Base-by-base conservation (phyloP, 2,329 filamentous ascomycete species). In the Exophiala bonariae region DNA sequence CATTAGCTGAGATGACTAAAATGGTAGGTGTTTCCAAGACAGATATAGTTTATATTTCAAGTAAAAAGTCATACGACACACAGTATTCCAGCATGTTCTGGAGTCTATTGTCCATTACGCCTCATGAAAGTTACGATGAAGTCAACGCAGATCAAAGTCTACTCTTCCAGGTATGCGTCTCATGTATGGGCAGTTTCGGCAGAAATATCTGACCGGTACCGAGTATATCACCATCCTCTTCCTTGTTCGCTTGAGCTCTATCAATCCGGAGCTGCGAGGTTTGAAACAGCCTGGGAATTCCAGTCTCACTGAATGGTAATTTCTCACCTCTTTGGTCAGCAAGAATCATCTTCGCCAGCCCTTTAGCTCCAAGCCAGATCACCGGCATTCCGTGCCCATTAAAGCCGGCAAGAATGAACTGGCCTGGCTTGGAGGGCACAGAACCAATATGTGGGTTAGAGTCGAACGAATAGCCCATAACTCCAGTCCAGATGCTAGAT, bases 301-400 rank as follows among this genome's bases (percentile, higher is more conserved):
- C 59, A 3, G 61, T 66, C 6, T 55, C 54, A 13, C 56, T 61
- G 13, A 61, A 67, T 3, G 30, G 20, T 1, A 47, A 19, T 3
- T 53, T 55, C 13, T 16, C 23, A 4, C 37, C 37, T 18, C 14
- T n/a, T 3, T 5, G 19, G 2, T 47, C 66, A 47, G 60, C 56
- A n/a, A 63, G 33, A 49, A 84, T 72, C 77, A 85, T 81, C 17
- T 69, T 65, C 1, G 75, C 77, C 44, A 86, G 55, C 0, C 78
- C 82, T 52, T 70, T 68, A 5, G 66, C 66, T 3, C 64, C 59
- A 0, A 73, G 60, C 17, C 70, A 78, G 44, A 80, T 80, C 28
- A 81, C 63, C 1, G 81, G 81, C 82, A 85, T 85, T 0, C 81
- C 81, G 60, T 85, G 80, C 1, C 83, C 83, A 56, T 83, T 82